Conservation (phyloP, 768 basidiomycete species). For the Tulasnella sp. region DNA sequence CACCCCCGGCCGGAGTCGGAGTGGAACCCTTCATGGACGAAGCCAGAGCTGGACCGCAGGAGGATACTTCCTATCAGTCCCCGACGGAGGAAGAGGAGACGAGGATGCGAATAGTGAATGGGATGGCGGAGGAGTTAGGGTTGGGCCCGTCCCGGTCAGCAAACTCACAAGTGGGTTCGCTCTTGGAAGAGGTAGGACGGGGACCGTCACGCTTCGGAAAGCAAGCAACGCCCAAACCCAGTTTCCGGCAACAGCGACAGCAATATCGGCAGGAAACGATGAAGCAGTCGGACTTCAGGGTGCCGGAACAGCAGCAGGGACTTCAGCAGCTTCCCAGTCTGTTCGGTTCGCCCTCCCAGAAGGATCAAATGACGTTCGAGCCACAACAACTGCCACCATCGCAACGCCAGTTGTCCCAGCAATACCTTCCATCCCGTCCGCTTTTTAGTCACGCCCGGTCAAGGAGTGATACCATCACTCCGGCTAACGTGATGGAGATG, state of each 20-base stretch:
- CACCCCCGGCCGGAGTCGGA: conserved; percentile 19
- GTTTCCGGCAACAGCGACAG: neutral
- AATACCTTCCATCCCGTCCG: conserved; percentile 1
- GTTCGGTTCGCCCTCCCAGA: conserved; percentile 12
- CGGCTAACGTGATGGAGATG: conserved; percentile 8
- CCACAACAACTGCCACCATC: neutral
- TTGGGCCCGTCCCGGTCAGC: conserved; percentile 26
- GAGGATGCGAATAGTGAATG: conserved; percentile 25
- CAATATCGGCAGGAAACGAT: conserved; percentile 2
- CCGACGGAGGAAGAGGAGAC: conserved; percentile 10
- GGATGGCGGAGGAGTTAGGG: conserved; percentile 15
- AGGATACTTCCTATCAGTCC: conserved; percentile 6
- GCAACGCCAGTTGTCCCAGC: conserved; percentile 16
- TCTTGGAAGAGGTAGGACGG: conserved; percentile 25
- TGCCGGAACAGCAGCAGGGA: neutral
- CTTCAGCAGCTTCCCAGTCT: conserved; percentile 4
- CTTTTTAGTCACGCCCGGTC: conserved; percentile 4
- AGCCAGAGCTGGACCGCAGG: conserved; percentile 27
- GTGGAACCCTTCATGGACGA: conserved; percentile 26
- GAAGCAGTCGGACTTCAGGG: neutral
- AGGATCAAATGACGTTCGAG: conserved; percentile 13
- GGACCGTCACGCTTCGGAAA: conserved; percentile 26
- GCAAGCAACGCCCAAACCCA: conserved; percentile 20
- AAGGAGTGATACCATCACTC: conserved; percentile 27
- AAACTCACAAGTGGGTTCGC: conserved; percentile 23